phyloP scores from a whole-genome alignment of 1,284 basidiomycete genomes.

The Phellinidium pouzarii region DNA sequence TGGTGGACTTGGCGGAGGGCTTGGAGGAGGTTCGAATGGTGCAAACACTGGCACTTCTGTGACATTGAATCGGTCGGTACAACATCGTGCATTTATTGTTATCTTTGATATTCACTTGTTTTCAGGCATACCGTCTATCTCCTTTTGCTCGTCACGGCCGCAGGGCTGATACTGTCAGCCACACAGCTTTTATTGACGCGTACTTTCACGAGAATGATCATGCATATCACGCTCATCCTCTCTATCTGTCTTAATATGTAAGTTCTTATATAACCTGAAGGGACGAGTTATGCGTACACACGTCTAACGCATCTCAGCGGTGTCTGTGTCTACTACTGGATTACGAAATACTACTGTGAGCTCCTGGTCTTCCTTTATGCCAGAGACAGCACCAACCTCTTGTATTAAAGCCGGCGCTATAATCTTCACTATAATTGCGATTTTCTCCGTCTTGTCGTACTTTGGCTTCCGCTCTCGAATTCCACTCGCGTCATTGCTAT shows the following conservation, averaged over 20 bases:
- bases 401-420: conserved; percentile 55
- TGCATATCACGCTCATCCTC: conserved; percentile 74
- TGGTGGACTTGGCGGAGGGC: conserved; percentile 61
- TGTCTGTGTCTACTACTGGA: conserved; percentile 71
- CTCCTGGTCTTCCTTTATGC: not conserved
- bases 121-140: conserved; percentile 58
- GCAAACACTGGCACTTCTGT: conserved; percentile 38
- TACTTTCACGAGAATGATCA: conserved; percentile 70
- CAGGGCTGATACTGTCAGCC: conserved; percentile 53
- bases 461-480: conserved; percentile 67
- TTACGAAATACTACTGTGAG: conserved; percentile 69
- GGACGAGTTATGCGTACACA: conserved; percentile 3
- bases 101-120: conserved; percentile 16
- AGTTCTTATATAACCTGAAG: conserved; percentile 25
- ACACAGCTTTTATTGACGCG: conserved; percentile 63
- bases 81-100: not conserved
- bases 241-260: conserved; percentile 71
- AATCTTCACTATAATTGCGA: conserved; percentile 66
- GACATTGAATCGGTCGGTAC: conserved; percentile 51
- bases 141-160: conserved; percentile 57
- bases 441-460: conserved; percentile 59
- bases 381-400: conserved; percentile 20
- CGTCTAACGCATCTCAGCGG: conserved; percentile 33
- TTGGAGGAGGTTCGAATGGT: conserved; percentile 40
- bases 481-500: conserved; percentile 69